Percentiles rank a stretch among this genome's conserved stretches.
Evolutionary conservation across 768 basidiomycete genomes (phyloP).

Genomic region (Steccherinum ochraceum): DNA sequence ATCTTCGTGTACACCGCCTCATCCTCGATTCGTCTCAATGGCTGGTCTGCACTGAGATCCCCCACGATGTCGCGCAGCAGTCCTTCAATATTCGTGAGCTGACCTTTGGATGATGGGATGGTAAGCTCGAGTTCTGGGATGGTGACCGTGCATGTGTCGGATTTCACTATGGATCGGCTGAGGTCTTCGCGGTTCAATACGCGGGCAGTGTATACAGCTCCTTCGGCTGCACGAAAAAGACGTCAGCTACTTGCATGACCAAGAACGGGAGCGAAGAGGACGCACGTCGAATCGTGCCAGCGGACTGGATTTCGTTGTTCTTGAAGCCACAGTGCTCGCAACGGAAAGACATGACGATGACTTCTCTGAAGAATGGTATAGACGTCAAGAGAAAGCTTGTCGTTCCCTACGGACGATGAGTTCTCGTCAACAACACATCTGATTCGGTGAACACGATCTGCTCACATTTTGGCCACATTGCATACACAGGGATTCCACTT

Average conservation of each 20-base stretch:
- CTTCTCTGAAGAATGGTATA: constrained; percentile 93
- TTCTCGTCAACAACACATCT: background rate
- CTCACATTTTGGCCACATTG: constrained; percentile 84
- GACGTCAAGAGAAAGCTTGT: constrained; percentile 87
- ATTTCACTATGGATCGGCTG: constrained; percentile 90
- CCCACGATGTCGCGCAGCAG: constrained; percentile 75
- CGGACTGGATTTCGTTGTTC: constrained; percentile 95
- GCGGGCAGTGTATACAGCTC: constrained; percentile 73
- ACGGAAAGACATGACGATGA: constrained; percentile 94
- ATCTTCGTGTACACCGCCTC: constrained; percentile 69
- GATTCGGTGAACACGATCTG: constrained; percentile 1
- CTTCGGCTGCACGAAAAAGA: constrained; percentile 55
- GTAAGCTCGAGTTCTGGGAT: constrained; percentile 90
- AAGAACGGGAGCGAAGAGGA: constrained; percentile 5
- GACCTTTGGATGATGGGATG: constrained; percentile 83
- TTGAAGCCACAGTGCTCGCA: constrained; percentile 86
- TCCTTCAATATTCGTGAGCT: constrained; percentile 96
- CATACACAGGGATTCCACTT: constrained; percentile 93
- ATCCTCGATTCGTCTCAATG: constrained; percentile 75
- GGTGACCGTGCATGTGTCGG: constrained; percentile 68
- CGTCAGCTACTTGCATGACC: background rate
- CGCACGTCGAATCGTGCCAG: constrained; percentile 79
- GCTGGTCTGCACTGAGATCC: constrained; percentile 79
- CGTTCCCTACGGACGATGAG: constrained; percentile 48
- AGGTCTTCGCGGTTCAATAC: constrained; percentile 73